Evolutionary conservation across 2,329 filamentous ascomycete genomes (phyloP).

Genomic region (Tolypocladium nubicola): DNA sequence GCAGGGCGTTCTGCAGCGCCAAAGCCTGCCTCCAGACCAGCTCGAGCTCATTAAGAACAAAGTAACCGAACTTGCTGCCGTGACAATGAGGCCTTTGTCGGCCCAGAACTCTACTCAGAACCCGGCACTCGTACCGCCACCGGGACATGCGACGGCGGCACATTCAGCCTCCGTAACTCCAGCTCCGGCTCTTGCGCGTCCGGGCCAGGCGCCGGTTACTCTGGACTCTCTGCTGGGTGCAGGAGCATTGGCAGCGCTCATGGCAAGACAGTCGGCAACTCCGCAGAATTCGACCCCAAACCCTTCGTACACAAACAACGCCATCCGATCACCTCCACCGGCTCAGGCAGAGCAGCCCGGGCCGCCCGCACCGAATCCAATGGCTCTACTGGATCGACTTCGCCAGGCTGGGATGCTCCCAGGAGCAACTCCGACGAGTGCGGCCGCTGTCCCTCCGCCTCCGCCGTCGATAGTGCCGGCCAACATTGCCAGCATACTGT

Average conservation of each 20-base stretch:
- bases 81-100: slow-evolving; percentile 44
- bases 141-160: slow-evolving; percentile 20
- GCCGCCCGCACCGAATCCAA: slow-evolving; percentile 31
- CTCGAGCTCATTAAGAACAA: slow-evolving; percentile 76
- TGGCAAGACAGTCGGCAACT: slow-evolving; percentile 43
- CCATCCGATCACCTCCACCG: slow-evolving; percentile 40
- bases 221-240: slow-evolving; percentile 49
- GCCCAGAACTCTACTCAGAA: slow-evolving; percentile 29
- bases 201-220: slow-evolving; percentile 28
- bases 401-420: slow-evolving; percentile 57
- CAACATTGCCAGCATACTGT: slow-evolving; percentile 25
- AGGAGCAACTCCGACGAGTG: slow-evolving; percentile 27
- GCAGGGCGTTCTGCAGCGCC: slow-evolving; percentile 61
- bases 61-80: slow-evolving; percentile 62
- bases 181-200: slow-evolving; percentile 19
- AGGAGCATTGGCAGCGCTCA: slow-evolving; percentile 47
- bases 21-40: slow-evolving; percentile 70
- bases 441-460: slow-evolving; percentile 15
- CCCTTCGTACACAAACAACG: slow-evolving; percentile 22
- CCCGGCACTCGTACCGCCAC: slow-evolving; percentile 23
- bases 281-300: slow-evolving; percentile 35
- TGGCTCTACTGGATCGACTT: slow-evolving; percentile 56
- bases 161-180: slow-evolving; percentile 23
- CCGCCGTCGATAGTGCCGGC: slow-evolving; percentile 20
- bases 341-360: slow-evolving; percentile 25